These are phyloP conservation scores for Paragyromitra xinjiangensis DNA, from an alignment of 495 filamentous ascomycete species.

Conservation along the genomic window DNA sequence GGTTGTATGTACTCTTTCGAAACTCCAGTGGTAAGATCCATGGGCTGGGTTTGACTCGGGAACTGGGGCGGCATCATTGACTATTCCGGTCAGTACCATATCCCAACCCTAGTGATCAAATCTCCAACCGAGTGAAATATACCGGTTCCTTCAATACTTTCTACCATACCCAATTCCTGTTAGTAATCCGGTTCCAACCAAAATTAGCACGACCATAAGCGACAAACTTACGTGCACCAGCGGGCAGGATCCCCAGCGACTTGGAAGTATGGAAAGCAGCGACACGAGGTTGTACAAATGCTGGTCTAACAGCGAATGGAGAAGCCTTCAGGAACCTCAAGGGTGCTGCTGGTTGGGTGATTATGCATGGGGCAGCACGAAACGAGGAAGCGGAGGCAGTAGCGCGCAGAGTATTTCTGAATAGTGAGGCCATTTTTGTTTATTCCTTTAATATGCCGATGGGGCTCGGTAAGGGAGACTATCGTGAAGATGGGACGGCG, in stretches of 20 bases:
- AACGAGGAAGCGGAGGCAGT: conserved; percentile 22
- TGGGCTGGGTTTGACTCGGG: conserved; percentile 75
- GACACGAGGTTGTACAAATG: conserved; percentile 50
- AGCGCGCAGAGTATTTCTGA: conserved; percentile 44
- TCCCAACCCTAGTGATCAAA: conserved; percentile 24
- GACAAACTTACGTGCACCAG: conserved; percentile 69
- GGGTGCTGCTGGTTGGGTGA: conserved; percentile 1
- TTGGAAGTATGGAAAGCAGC: conserved; percentile 78
- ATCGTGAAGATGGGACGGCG: conserved; percentile 9
- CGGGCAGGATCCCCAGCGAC: conserved; percentile 72
- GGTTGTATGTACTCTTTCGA: conserved; percentile 73
- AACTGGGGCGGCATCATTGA: conserved; percentile 86
- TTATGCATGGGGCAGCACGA: not conserved
- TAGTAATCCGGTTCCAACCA: conserved; percentile 48
- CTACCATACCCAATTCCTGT: conserved; percentile 61
- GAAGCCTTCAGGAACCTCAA: conserved; percentile 31
- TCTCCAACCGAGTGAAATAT: conserved; percentile 52
- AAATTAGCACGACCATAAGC: conserved; percentile 16
- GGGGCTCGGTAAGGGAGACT: not conserved
- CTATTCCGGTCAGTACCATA: conserved; percentile 61
- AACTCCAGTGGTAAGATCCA: conserved; percentile 98
- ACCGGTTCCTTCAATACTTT: conserved; percentile 81
- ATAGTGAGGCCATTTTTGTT: conserved; percentile 41
- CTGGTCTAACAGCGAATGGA: conserved; percentile 20
- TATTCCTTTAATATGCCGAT: not conserved